phyloP scores from a whole-genome alignment of 73 alveolate genomes.

The Stentor roeselii region DNA sequence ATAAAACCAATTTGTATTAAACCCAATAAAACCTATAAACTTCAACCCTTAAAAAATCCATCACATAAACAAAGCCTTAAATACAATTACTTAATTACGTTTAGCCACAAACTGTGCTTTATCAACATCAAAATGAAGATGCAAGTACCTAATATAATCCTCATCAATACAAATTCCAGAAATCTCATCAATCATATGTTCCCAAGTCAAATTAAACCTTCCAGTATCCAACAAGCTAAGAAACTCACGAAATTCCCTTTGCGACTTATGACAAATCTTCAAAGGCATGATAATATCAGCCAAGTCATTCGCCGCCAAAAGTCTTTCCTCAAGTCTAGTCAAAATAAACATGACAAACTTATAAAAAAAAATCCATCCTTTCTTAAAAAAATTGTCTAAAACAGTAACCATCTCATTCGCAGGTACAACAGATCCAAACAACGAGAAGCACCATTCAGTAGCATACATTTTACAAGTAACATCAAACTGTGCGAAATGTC shows the following conservation, averaged over 20 bases:
- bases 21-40: too few relatives aligned
- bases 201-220: not conserved
- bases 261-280: not conserved
- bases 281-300: constrained; percentile 36
- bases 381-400: constrained; percentile 31
- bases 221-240: not conserved
- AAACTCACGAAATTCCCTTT: not conserved
- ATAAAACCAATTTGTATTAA: too few relatives aligned
- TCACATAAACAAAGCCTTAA: too few relatives aligned
- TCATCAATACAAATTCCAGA: not conserved
- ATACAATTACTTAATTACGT: too few relatives aligned
- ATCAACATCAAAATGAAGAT: not conserved
- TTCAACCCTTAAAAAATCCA: too few relatives aligned
- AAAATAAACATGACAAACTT: constrained; percentile 30
- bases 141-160: not conserved
- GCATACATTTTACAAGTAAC: constrained; percentile 65
- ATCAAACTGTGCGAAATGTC: constrained; percentile 43
- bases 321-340: constrained; percentile 25
- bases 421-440: constrained; percentile 56
- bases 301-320: constrained; percentile 47
- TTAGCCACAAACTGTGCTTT: not conserved
- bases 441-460: constrained; percentile 60
- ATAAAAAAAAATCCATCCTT: constrained; percentile 36
- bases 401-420: constrained; percentile 43
- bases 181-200: not conserved